Evolutionary conservation across 805 yeast species (phyloP), one percentile per base, ranked within the genome.

Genomic region (Candida methanosorbosa): DNA sequence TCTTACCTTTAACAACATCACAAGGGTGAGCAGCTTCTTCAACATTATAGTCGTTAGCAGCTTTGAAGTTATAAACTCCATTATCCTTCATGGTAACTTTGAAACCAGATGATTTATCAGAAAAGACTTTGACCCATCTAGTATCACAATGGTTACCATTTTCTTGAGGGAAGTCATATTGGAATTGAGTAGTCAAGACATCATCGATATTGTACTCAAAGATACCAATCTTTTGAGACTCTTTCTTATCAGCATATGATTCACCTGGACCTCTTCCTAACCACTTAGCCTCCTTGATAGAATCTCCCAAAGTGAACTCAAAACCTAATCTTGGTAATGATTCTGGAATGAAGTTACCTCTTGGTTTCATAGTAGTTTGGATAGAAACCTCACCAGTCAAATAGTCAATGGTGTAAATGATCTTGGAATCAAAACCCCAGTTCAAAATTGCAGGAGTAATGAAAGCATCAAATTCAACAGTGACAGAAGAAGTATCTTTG

Each of bases 221-320:
- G 2, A 49, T 24, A 5, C 61, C 64, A 25, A 56, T 29, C 28
- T 33, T 42, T 20, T 48, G 52, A 12, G 52, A 54, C 15, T 42
- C 46, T 27, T 47, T 44, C 35, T 55, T 52, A 36, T 60, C 66
- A 13, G 51, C 39, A 38, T 60, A 60, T 18, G 57, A 44, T 39
- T 59, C 64, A 6, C 52, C 59, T 7, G 61, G 62, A 8, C 62
- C 62, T 15, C 55, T 38, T 5, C 66, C 66, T 26, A 51, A 49
- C 64, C 64, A 60, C 18, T 27, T 33, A 2, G 48, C 56, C 9
- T 24, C 14, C 14, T 38, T 38, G n/a, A 50, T n/a, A 4, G 28
- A 27, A 4, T 45, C 44, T 5, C 50, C 45, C 16, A 56, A 29
- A 3, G 38, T 35, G 33, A 56, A 52, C 34, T 59, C 62, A 34